Evolutionary conservation across 805 yeast species (phyloP), one percentile per base, ranked within the genome.

Genomic region (Ogataea degrootiae): DNA sequence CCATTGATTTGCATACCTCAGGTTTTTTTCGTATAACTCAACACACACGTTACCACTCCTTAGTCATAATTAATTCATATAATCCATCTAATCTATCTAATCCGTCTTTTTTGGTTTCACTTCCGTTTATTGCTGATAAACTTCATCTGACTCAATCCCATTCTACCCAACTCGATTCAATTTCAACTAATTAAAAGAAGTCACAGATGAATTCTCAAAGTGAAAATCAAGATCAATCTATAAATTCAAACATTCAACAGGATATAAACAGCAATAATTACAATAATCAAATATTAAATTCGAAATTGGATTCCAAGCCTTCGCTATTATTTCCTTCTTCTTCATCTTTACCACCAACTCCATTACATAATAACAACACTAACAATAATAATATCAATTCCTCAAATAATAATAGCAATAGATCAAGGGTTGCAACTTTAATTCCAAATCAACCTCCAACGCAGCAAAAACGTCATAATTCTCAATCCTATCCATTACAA

Each of bases 391-490:
- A 6, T 21, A 34, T 3, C 34, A 38, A 23, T 19, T 12, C 26
- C 34, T 34, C 14, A 31, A 14, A 33, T 26, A 21, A 35, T 17
- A 12, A 14, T 9, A 16, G 36, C 12, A 38, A 47, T 34, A 51
- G 57, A 34, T 26, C 50, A 9, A 50, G 59, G 43, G 51, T 59
- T 9, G 43, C 51, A n/a, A 51, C 41, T 22, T 35, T 52, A 8
- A 43, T 45, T 35, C 48, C 56, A 29, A 39, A 45, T 14, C 58
- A 53, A 42, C 60, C 61, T n/a, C 47, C 62, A 33, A 48, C 46
- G 16, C 63, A 58, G 34, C 65, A 62, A 40, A 62, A 63, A 42
- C 60, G 68, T 21, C 67, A 61, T 23, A 59, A 58, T 37, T 62
- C 67, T 7, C 67, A 62, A 41, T 60, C 66, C 14, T 59, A 55